Percentiles rank a stretch among this genome's conserved stretches.
Evolutionary conservation across 371 early-diverging fungal species (phyloP).

Genomic region (Apophysomyces sp.): DNA sequence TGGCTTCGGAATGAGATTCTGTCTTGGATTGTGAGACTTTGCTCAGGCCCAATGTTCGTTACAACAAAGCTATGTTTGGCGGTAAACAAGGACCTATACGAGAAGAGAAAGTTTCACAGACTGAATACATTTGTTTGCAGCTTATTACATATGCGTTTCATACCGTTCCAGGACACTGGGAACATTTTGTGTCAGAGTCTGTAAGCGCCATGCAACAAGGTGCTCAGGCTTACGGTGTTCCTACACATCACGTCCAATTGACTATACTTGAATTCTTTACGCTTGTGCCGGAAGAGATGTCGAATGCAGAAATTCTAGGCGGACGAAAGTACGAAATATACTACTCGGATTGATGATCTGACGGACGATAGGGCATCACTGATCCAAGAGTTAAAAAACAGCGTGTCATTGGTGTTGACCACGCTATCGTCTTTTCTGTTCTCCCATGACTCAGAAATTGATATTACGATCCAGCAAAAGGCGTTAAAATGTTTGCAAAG

Average conservation of each 20-base stretch:
- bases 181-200: constrained; percentile 55
- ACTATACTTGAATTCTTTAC: constrained; percentile 72
- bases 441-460: not conserved
- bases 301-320: constrained; percentile 56
- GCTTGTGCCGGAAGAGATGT: constrained; percentile 78
- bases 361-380: constrained; percentile 31
- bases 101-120: not conserved
- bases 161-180: constrained; percentile 64
- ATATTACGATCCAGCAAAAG: constrained; percentile 38
- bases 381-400: constrained; percentile 46
- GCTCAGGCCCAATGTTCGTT: constrained; percentile 65
- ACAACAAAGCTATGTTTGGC: constrained; percentile 74
- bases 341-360: not conserved
- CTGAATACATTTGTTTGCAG: constrained; percentile 28
- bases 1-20: constrained; percentile 67
- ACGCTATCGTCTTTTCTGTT: constrained; percentile 26
- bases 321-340: constrained; percentile 39
- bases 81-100: constrained; percentile 36
- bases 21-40: constrained; percentile 56
- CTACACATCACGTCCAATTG: constrained; percentile 31
- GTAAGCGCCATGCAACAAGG: constrained; percentile 49
- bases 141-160: constrained; percentile 68
- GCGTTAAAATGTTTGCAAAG: constrained; percentile 55
- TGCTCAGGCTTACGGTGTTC: constrained; percentile 27
- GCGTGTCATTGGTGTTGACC: constrained; percentile 47